A percentile compares a stretch with the other conserved stretches of the same genome.
These are phyloP conservation scores for Wallemia mellicola DNA, from an alignment of 1,284 basidiomycete genomes.

Conservation along the genomic window DNA sequence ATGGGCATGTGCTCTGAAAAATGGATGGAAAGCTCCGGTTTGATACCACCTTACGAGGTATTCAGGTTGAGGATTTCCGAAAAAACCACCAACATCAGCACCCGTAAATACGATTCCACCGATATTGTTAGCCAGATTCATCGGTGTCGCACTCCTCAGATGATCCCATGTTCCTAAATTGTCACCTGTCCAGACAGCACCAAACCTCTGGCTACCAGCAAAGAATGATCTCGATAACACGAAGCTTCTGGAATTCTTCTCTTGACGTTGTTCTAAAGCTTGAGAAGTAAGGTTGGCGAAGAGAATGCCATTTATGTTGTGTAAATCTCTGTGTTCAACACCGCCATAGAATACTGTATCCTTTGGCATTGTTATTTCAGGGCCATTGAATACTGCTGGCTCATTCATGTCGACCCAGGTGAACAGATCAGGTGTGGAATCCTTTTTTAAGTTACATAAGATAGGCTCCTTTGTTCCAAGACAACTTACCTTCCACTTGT, in stretches of 20 bases:
- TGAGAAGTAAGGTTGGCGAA: constrained; percentile 30
- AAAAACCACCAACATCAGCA: constrained; percentile 23
- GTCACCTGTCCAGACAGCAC: constrained; percentile 97
- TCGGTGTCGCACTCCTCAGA: constrained; percentile 72
- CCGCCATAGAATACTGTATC: constrained; percentile 57
- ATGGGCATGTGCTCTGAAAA: constrained; percentile 95
- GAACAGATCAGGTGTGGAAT: constrained; percentile 39
- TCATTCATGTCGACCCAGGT: constrained; percentile 99
- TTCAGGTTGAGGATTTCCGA: constrained; percentile 50
- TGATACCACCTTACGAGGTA: constrained; percentile 95
- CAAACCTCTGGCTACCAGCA: constrained; percentile 78
- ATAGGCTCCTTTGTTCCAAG: no score
- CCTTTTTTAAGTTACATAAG: no score
- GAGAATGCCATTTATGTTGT: constrained; percentile 67
- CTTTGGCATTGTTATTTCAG: constrained; percentile 88
- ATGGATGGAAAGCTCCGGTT: constrained; percentile 76
- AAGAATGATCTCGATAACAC: constrained; percentile 86
- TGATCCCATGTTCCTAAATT: constrained; percentile 96
- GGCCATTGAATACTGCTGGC: constrained; percentile 86
- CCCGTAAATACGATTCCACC: constrained; percentile 85
- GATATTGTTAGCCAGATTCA: constrained; percentile 68
- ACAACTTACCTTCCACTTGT: constrained; percentile 17
- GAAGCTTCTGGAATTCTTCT: constrained; percentile 53
- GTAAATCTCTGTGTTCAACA: constrained; percentile 81
- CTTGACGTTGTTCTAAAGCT: constrained; percentile 44